These are phyloP conservation scores for Astragalus membranaceus DNA, from an alignment of 306 rosid genomes.

Conservation along the genomic window DNA sequence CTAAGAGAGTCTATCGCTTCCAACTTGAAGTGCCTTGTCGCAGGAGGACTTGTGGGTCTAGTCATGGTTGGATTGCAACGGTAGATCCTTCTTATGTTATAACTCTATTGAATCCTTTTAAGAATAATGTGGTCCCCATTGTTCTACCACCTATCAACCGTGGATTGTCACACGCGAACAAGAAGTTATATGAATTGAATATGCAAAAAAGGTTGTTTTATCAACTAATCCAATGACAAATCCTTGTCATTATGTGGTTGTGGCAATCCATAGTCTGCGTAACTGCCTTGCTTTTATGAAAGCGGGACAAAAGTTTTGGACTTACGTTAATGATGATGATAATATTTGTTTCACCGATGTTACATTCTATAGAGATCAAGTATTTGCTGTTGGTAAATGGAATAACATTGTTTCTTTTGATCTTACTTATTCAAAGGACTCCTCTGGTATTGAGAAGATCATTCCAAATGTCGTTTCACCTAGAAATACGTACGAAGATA, in stretches of 20 bases:
- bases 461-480: not conserved
- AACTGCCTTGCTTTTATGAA: not conserved
- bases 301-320: not conserved
- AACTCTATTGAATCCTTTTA: too few species aligned
- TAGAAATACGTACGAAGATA: not conserved
- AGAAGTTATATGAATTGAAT: not conserved
- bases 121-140: too few species aligned
- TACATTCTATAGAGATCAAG: not conserved
- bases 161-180: too few species aligned
- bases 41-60: too few species aligned
- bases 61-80: too few species aligned
- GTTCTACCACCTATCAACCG: too few species aligned
- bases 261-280: not conserved
- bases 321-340: not conserved
- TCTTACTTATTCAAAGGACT: not conserved
- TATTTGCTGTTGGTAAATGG: not conserved
- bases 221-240: not conserved
- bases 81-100: too few species aligned
- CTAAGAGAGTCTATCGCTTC: too few species aligned
- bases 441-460: not conserved
- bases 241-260: not conserved
- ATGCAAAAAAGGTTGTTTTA: not conserved
- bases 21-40: too few species aligned
- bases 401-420: not conserved
- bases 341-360: not conserved